Base-by-base conservation (phyloP, 495 filamentous ascomycete genomes). In the Echria macrotheca region DNA sequence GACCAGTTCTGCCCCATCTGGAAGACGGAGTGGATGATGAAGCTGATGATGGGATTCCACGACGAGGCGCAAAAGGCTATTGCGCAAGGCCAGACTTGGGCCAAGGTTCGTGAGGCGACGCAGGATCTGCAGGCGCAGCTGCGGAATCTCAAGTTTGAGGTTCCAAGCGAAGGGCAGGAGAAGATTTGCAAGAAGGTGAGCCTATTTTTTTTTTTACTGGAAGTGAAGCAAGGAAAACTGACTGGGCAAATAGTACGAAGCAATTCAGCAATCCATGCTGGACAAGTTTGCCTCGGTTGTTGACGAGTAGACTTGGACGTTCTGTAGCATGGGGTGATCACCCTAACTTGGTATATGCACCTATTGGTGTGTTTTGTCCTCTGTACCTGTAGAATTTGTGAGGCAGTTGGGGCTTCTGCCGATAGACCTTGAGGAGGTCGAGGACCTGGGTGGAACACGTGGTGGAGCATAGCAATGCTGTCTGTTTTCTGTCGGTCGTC, bases 1-100 rank as follows among this genome's bases (percentile, higher is more conserved):
- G 94, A 99, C 66, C 89, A 96, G 72, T 97, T 93, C 80, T 99
- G 93, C 65, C 93, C 93, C 26, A 76, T 99, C 63, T 99, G 91
- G 91, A 99, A 99, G 81, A 99, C 93, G 3, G 83, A 91, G 63
- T 99, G 94, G 80, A 96, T 99, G 93, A 99, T 99, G 93, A 95
- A 93, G 78, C 82, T 84, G 38, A 96, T 99, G 81, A 89, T 97
- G 81, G 86, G 83, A 43, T 99, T 89, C 78, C 88, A 95, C 58
- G 94, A 99, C 65, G 93, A 99, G 72, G 83, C 87, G 9, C 93
- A 97, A 68, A 97, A 96, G 76, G 91, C 90, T 1, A 72, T 99
- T 59, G 79, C 86, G 14, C 86, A 94, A 59, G 93, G 93, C 45
- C 84, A 87, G 61, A 85, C 70, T 67, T 99, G 93, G 93, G 69